Evolutionary conservation across 257 asterid genomes (phyloP).

Genomic region (Solanum pinnatisectum): DNA sequence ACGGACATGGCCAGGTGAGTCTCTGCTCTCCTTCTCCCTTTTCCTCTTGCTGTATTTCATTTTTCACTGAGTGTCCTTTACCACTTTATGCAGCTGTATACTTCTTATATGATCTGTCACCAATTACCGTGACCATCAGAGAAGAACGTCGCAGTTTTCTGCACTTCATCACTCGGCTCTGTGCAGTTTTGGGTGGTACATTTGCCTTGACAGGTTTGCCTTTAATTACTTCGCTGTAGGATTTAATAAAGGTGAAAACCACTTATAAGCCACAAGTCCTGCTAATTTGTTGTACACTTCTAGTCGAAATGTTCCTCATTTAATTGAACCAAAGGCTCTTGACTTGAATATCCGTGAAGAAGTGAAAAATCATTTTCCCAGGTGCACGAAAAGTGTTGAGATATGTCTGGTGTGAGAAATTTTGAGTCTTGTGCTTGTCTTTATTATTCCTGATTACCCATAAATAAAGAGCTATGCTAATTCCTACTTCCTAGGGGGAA

Average conservation of each 20-base stretch:
- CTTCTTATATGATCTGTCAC: slow-evolving; percentile 92
- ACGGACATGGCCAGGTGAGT: slow-evolving; percentile 86
- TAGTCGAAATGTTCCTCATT: neutral
- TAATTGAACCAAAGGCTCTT: neutral
- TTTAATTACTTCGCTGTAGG: neutral
- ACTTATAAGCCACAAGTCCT: neutral
- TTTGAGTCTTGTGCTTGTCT: neutral
- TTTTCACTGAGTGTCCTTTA: neutral
- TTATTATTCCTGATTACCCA: neutral
- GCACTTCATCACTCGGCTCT: slow-evolving; percentile 92
- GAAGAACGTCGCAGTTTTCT: slow-evolving; percentile 98
- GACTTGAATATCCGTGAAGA: neutral
- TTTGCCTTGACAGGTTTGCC: slow-evolving; percentile 87
- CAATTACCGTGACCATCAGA: slow-evolving; percentile 89
- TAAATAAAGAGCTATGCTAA: neutral
- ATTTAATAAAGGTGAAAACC: neutral
- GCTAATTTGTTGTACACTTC: neutral
- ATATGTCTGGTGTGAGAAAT: neutral
- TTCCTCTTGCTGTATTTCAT: neutral
- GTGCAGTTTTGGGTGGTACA: slow-evolving; percentile 98
- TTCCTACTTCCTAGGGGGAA: neutral
- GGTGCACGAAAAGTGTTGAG: neutral
- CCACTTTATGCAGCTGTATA: slow-evolving; percentile 58
- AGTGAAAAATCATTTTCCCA: neutral
- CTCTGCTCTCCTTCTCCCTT: neutral